These are phyloP conservation scores for Hymenoscyphus scutula DNA, from an alignment of 2,329 filamentous ascomycete genomes.

Conservation along the genomic window DNA sequence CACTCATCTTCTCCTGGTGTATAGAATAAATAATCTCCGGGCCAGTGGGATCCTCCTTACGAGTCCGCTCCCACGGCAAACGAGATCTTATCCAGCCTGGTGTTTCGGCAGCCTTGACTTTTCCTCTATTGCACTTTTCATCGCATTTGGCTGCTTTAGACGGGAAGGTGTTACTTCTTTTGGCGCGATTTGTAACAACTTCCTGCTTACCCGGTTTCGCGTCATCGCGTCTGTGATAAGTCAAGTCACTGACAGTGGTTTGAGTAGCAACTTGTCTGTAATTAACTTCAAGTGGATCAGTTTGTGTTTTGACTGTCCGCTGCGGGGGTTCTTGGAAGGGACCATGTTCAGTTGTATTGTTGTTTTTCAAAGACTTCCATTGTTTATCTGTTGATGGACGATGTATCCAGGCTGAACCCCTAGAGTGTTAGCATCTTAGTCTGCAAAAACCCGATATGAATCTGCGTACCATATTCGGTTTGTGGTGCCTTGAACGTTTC, in stretches of 20 bases:
- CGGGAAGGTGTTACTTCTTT: neutral
- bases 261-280: neutral
- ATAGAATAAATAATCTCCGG: neutral
- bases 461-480: neutral
- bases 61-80: slow-evolving; percentile 6
- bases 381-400: neutral
- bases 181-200: neutral
- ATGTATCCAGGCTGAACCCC: neutral
- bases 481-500: neutral
- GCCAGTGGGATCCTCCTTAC: neutral
- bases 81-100: slow-evolving; percentile 7
- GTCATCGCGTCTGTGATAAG: neutral
- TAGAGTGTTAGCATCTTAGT: neutral
- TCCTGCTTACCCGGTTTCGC: neutral
- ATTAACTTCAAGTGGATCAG: neutral
- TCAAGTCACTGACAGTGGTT: neutral
- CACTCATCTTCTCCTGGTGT: neutral
- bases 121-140: neutral
- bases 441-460: neutral
- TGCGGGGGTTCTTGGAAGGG: no score
- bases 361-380: neutral
- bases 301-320: neutral
- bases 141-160: neutral
- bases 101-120: neutral
- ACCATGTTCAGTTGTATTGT: neutral